Conservation (phyloP, 805 yeast species). For the Cyberlindnera mycetangii region DNA sequence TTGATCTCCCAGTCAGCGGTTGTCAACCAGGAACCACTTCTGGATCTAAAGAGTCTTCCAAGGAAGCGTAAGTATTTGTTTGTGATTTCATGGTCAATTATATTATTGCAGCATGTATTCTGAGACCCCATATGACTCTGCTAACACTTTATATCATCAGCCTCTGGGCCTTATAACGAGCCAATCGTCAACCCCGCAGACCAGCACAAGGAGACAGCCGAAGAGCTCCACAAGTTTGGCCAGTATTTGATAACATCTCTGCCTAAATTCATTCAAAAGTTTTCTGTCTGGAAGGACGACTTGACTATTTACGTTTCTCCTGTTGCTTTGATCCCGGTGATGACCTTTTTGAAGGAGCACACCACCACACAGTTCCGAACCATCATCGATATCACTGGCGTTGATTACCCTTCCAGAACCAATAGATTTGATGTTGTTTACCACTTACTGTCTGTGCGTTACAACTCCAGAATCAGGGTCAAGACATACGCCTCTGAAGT, state of each 20-base stretch:
- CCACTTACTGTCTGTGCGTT: conserved; percentile 75
- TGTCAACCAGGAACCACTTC: conserved; percentile 14
- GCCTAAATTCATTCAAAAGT: conserved; percentile 81
- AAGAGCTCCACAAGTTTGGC: conserved; percentile 79
- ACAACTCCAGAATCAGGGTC: conserved; percentile 83
- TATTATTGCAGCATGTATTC: too few relatives aligned
- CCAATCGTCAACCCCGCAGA: conserved; percentile 72
- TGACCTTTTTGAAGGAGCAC: conserved; percentile 70
- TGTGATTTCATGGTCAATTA: too few relatives aligned
- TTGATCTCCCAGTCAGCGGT: conserved; percentile 4
- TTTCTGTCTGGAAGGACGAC: conserved; percentile 90
- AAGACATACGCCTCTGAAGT: conserved; percentile 86
- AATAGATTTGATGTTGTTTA: conserved; percentile 87
- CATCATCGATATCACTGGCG: conserved; percentile 80
- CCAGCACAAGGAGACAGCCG: conserved; percentile 59
- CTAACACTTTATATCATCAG: conserved; percentile 1
- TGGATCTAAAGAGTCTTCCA: conserved; percentile 23
- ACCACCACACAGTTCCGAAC: conserved; percentile 78
- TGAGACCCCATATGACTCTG: not conserved
- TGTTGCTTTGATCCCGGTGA: conserved; percentile 65
- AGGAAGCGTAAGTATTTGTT: conserved; percentile 16
- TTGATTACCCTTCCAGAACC: conserved; percentile 78
- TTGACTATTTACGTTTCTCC: conserved; percentile 75
- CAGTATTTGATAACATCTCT: conserved; percentile 70
- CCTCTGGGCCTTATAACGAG: conserved; percentile 22